Conservation (phyloP, 352 stramenopile species). For the Elongisporangium senticosum region DNA sequence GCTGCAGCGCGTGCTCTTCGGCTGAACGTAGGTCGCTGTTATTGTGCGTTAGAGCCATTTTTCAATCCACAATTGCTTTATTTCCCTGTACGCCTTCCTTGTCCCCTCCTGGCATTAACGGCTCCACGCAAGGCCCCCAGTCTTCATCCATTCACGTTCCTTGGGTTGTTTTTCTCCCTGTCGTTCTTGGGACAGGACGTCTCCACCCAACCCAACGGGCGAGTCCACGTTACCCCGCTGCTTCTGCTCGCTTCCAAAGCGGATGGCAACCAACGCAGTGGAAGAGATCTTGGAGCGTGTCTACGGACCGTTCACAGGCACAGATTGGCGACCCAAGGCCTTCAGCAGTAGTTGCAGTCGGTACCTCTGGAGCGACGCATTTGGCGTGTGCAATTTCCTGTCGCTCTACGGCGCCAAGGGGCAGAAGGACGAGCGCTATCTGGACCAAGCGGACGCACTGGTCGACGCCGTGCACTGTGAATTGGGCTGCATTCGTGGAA, state of each 20-base stretch:
- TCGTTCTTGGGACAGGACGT: not conserved
- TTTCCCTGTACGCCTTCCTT: not conserved
- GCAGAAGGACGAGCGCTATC: conserved; percentile 3
- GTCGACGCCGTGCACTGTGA: conserved; percentile 19
- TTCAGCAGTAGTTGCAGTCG: conserved; percentile 14
- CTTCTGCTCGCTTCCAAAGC: not conserved
- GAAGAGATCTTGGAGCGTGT: conserved; percentile 18
- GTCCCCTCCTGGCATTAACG: too few relatives aligned
- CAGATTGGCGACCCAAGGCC: conserved; percentile 12
- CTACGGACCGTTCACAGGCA: conserved; percentile 20
- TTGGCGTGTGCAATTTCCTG: conserved; percentile 26
- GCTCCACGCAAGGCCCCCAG: not conserved
- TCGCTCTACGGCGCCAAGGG: conserved; percentile 13
- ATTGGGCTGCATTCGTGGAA: conserved; percentile 17
- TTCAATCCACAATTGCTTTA: not conserved
- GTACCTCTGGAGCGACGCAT: conserved; percentile 34
- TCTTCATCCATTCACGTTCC: too few relatives aligned
- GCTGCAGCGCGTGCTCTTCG: conserved; percentile 60
- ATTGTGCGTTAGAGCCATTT: not conserved
- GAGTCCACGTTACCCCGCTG: not conserved
- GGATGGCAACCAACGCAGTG: not conserved
- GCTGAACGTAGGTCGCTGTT: conserved; percentile 14
- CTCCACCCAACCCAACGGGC: not conserved
- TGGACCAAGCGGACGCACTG: conserved; percentile 20
- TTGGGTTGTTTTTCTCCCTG: too few relatives aligned